phyloP scores from a whole-genome alignment of 805 yeast species.

The Torulaspora indica region DNA sequence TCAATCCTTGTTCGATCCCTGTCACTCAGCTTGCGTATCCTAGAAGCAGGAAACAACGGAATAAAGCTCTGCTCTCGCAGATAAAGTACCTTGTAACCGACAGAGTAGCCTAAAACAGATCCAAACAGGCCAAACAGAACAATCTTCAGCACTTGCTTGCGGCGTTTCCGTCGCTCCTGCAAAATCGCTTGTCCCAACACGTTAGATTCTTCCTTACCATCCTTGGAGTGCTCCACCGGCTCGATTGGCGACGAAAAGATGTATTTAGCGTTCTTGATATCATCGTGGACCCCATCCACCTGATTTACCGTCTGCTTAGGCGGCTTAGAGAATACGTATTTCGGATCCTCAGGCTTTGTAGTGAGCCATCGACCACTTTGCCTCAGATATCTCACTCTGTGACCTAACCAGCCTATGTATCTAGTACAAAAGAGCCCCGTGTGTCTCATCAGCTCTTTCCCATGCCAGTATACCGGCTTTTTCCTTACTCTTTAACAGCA shows the following conservation, averaged over 20 bases:
- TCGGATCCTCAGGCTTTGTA: slow-evolving; percentile 17
- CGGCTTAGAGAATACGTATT: slow-evolving; percentile 23
- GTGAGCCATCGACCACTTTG: slow-evolving; percentile 1
- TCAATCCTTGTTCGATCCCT: slow-evolving; percentile 24
- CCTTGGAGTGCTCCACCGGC: slow-evolving; percentile 1
- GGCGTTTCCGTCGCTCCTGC: slow-evolving; percentile 19
- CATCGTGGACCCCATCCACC: not conserved
- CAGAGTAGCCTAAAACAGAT: slow-evolving; percentile 26
- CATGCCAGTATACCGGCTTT: not conserved
- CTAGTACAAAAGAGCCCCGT: not conserved
- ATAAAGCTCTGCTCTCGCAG: slow-evolving; percentile 25
- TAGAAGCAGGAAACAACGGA: slow-evolving; percentile 27
- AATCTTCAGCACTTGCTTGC: slow-evolving; percentile 16
- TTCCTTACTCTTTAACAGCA: not conserved
- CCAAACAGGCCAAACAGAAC: slow-evolving; percentile 18
- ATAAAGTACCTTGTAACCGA: slow-evolving; percentile 30
- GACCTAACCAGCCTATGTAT: not conserved
- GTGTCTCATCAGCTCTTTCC: slow-evolving; percentile 1
- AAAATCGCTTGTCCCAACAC: slow-evolving; percentile 23
- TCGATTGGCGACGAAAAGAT: slow-evolving; percentile 24
- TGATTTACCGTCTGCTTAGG: slow-evolving; percentile 5
- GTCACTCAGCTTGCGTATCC: slow-evolving; percentile 23
- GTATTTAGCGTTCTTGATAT: slow-evolving; percentile 18
- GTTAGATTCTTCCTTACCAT: slow-evolving; percentile 1
- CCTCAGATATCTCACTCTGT: not conserved